These are phyloP conservation scores for Myriosclerotinia duriaeana DNA, from an alignment of 2,329 filamentous ascomycete genomes.

Conservation along the genomic window DNA sequence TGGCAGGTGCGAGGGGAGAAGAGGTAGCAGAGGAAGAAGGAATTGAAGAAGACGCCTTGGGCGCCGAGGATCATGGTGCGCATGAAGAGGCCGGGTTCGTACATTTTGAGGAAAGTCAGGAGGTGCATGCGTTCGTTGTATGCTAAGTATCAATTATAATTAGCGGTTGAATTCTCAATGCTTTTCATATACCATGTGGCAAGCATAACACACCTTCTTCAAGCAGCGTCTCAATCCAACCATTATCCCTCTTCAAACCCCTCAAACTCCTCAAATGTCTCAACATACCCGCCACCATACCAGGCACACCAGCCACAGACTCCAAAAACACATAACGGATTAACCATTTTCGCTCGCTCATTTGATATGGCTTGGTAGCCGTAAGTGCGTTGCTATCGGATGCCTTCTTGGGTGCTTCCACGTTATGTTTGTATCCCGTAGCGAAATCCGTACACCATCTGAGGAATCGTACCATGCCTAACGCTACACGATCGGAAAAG, in stretches of 20 bases:
- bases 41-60: slow-evolving; percentile 96
- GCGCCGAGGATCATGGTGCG: slow-evolving; percentile 85
- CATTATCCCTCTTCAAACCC: slow-evolving; percentile 87
- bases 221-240: slow-evolving; percentile 90
- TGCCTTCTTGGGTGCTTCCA: slow-evolving; percentile 43
- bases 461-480: slow-evolving; percentile 71
- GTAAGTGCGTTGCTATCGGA: slow-evolving; percentile 47
- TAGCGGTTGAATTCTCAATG: slow-evolving; percentile 62
- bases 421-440: slow-evolving; percentile 77
- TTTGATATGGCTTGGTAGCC: slow-evolving; percentile 60
- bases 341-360: slow-evolving; percentile 87
- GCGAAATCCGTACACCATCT: slow-evolving; percentile 78
- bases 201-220: slow-evolving; percentile 46
- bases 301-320: slow-evolving; percentile 89
- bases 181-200: slow-evolving; percentile 57
- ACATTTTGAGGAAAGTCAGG: slow-evolving; percentile 89
- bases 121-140: slow-evolving; percentile 96
- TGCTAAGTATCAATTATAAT: slow-evolving; percentile 61
- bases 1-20: slow-evolving; percentile 84
- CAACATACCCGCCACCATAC: slow-evolving; percentile 95
- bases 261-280: slow-evolving; percentile 82
- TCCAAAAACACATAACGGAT: slow-evolving; percentile 91
- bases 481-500: slow-evolving; percentile 75
- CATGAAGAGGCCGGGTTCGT: slow-evolving; percentile 79
- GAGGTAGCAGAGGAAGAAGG: slow-evolving; percentile 85